Evolutionary conservation across 2,329 filamentous ascomycete species (phyloP), one percentile per base, ranked within the genome.

Genomic region (Peltaster fructicola): DNA sequence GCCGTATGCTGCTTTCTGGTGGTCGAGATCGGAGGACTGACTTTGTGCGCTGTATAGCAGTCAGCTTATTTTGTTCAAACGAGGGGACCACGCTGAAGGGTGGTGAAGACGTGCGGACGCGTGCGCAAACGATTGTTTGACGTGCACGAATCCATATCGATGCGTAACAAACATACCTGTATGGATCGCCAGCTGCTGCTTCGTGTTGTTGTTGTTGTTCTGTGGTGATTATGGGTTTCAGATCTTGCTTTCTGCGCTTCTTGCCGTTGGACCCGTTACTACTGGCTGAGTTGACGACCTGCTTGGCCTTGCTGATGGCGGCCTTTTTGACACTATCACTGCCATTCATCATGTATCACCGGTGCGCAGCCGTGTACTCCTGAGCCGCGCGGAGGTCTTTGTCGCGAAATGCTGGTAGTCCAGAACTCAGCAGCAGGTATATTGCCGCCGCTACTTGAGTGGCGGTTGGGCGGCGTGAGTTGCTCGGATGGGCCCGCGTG

Each of bases 211-310:
- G n/a, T n/a, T 58, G 51, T 50, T 56, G 42, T 41, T 78, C 73
- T 31, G 65, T 75, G 19, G 73, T 80, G 51, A 80, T 74, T 45
- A 80, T 79, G 41, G 75, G 75, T 54, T 78, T 77, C 38, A 78
- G 55, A 35, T 61, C 57, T 26, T 63, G 64, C 62, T 80, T 80
- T 59, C 74, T 73, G 45, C 73, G 65, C 62, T 80, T 80, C 62
- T 77, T 79, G 35, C 57, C 61, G 30, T 37, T 41, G 41, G 30
- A 31, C 31, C 54, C 56, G 51, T 60, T 60, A 23, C 31, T 30
- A 9, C 30, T 25, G 26, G 58, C 56, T 26, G 59, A 63, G 54
- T 65, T 57, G 32, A 65, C 65, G 47, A 69, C 67, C 48, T 69
- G 64, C 51, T 73, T 73, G 30, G 66, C 68, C 53, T 71, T 71